Percentiles rank a stretch among this genome's conserved stretches.
These are phyloP conservation scores for Dalechampia spathulata DNA, from an alignment of 441 rosid genomes.

Conservation along the genomic window DNA sequence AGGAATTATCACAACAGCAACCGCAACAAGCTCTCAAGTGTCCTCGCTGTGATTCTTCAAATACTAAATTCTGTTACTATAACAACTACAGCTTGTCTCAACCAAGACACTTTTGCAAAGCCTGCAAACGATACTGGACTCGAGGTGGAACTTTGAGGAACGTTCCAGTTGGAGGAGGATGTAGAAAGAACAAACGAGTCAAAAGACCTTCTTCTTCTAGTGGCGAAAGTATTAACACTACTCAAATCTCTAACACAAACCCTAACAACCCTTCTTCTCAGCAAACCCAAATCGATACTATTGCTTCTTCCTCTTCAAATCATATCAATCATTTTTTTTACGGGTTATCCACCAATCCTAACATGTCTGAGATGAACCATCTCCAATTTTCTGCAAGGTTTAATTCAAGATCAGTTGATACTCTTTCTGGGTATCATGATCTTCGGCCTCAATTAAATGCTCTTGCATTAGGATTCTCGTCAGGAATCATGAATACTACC, in stretches of 20 bases:
- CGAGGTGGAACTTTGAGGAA: conserved; percentile 62
- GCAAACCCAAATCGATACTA: conserved; percentile 31
- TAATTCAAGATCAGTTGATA: conserved; percentile 19
- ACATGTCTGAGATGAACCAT: conserved; percentile 33
- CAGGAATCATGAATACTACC: too few relatives aligned
- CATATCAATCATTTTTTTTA: conserved; percentile 42
- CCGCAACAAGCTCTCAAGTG: conserved; percentile 46
- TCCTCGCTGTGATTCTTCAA: conserved; percentile 63
- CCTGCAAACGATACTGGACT: conserved; percentile 72
- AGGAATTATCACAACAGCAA: conserved; percentile 14
- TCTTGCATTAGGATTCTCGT: conserved; percentile 46
- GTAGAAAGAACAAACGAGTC: conserved; percentile 60
- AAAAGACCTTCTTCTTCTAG: conserved; percentile 29
- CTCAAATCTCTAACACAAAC: too few relatives aligned
- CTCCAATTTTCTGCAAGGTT: conserved; percentile 38
- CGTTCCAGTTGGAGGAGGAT: conserved; percentile 68
- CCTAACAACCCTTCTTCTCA: too few relatives aligned
- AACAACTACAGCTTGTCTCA: conserved; percentile 68
- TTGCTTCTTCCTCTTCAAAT: conserved; percentile 30
- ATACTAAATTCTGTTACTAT: conserved; percentile 72
- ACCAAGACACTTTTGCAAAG: conserved; percentile 71
- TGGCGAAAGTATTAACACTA: conserved; percentile 10
- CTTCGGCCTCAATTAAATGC: too few relatives aligned
- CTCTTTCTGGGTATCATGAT: conserved; percentile 25
- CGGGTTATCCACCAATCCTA: conserved; percentile 31